A percentile compares a stretch with the other conserved stretches of the same genome.
These are phyloP conservation scores for Globisporangium carolinianum DNA, from an alignment of 352 stramenopile species.

Conservation along the genomic window DNA sequence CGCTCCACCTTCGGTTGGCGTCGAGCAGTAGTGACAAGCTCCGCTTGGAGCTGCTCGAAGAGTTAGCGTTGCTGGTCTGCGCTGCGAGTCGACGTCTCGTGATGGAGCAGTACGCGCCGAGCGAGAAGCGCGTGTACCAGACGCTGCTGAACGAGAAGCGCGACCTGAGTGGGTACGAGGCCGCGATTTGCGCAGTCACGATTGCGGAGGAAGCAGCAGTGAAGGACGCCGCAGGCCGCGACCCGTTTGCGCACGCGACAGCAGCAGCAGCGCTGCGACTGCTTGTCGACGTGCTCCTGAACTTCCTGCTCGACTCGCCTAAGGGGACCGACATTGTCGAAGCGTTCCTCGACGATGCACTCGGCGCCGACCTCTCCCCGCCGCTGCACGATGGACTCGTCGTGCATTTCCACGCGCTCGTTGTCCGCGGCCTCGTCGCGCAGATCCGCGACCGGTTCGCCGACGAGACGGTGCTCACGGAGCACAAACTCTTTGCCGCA, in stretches of 20 bases:
- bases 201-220: slow-evolving; percentile 38
- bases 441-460: slow-evolving; percentile 37
- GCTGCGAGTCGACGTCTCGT: slow-evolving; percentile 35
- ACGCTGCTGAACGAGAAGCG: slow-evolving; percentile 38
- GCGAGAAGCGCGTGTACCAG: slow-evolving; percentile 25
- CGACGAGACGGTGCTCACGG: slow-evolving; percentile 31
- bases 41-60: slow-evolving; percentile 49
- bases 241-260: slow-evolving; percentile 53
- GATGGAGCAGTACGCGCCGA: slow-evolving; percentile 28
- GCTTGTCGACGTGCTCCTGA: slow-evolving; percentile 42
- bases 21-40: slow-evolving; percentile 31
- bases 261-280: slow-evolving; percentile 30
- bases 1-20: slow-evolving; percentile 23
- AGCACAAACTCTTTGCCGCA: slow-evolving; percentile 42
- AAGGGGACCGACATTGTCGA: slow-evolving; percentile 47
- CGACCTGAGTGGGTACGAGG: slow-evolving; percentile 27
- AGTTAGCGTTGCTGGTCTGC: slow-evolving; percentile 42
- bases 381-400: slow-evolving; percentile 39
- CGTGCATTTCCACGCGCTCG: slow-evolving; percentile 43
- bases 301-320: slow-evolving; percentile 37
- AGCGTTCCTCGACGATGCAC: slow-evolving; percentile 34
- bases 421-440: slow-evolving; percentile 46
- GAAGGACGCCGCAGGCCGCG: slow-evolving; percentile 24
- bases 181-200: slow-evolving; percentile 22
- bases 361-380: slow-evolving; percentile 26